These are phyloP conservation scores for Globisporangium radiosum DNA, from an alignment of 352 stramenopile species.

Conservation along the genomic window DNA sequence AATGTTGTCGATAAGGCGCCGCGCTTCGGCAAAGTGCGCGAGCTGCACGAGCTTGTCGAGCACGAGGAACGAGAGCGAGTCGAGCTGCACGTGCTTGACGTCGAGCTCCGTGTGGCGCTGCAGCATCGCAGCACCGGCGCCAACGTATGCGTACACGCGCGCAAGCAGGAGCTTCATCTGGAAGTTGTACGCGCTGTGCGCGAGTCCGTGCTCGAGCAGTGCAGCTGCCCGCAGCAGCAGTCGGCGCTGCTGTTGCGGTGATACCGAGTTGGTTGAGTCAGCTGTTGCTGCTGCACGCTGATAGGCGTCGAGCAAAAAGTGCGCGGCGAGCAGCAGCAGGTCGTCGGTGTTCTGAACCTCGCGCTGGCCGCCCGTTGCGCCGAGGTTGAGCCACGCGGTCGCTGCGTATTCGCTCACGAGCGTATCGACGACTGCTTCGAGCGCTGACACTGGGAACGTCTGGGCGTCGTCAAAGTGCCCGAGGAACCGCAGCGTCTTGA, in stretches of 20 bases:
- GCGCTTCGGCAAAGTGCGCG: constrained; percentile 49
- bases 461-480: constrained; percentile 28
- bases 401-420: constrained; percentile 65
- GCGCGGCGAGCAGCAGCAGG: constrained; percentile 61
- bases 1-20: constrained; percentile 42
- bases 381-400: constrained; percentile 67
- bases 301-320: constrained; percentile 68
- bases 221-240: constrained; percentile 48
- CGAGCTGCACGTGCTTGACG: constrained; percentile 82
- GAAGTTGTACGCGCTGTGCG: constrained; percentile 84
- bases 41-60: constrained; percentile 74
- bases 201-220: constrained; percentile 68
- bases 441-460: constrained; percentile 19
- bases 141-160: constrained; percentile 71
- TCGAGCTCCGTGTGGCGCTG: constrained; percentile 66
- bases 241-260: constrained; percentile 12
- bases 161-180: constrained; percentile 87
- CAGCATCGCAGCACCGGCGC: constrained; percentile 58
- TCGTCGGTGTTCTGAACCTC: constrained; percentile 84
- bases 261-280: too few species aligned
- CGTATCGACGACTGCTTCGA: constrained; percentile 33
- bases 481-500: constrained; percentile 73
- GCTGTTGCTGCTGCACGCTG: constrained; percentile 22
- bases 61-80: constrained; percentile 81
- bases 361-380: constrained; percentile 61